phyloP scores from a whole-genome alignment of 805 yeast genomes.

The Starmerella etchellsii region DNA sequence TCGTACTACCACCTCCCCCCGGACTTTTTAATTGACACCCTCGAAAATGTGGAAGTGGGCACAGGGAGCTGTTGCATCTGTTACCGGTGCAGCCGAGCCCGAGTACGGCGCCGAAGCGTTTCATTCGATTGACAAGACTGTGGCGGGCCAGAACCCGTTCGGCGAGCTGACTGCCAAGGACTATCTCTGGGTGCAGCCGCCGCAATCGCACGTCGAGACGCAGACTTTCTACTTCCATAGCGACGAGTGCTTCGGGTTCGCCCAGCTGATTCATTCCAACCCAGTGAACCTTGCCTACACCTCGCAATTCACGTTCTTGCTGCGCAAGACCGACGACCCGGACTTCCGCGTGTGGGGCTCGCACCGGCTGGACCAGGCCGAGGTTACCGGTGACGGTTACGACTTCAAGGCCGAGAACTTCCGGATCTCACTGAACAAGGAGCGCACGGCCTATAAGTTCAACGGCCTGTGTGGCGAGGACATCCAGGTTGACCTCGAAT shows the following conservation, averaged over 20 bases:
- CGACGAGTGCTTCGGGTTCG: constrained; percentile 61
- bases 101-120: constrained; percentile 89
- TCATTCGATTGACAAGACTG: constrained; percentile 60
- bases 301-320: constrained; percentile 86
- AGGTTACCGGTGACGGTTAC: constrained; percentile 43
- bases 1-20: no score
- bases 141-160: constrained; percentile 44
- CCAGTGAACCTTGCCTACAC: constrained; percentile 68
- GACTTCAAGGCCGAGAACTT: constrained; percentile 70
- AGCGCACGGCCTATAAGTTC: constrained; percentile 37
- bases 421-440: constrained; percentile 47
- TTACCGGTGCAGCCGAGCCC: constrained; percentile 95
- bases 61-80: constrained; percentile 44
- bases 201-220: constrained; percentile 85
- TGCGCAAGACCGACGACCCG: constrained; percentile 42
- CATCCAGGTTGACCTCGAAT: constrained; percentile 54
- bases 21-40: no score
- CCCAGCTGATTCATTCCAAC: constrained; percentile 88
- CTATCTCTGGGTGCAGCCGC: constrained; percentile 61
- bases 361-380: constrained; percentile 70
- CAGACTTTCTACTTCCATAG: constrained; percentile 78
- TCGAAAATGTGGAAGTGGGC: constrained; percentile 28
- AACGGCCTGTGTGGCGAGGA: constrained; percentile 56
- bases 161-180: constrained; percentile 52
- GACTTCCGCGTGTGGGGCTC: constrained; percentile 73